These are phyloP conservation scores for Claviceps sp. DNA, from an alignment of 2,329 filamentous ascomycete species.

Conservation along the genomic window DNA sequence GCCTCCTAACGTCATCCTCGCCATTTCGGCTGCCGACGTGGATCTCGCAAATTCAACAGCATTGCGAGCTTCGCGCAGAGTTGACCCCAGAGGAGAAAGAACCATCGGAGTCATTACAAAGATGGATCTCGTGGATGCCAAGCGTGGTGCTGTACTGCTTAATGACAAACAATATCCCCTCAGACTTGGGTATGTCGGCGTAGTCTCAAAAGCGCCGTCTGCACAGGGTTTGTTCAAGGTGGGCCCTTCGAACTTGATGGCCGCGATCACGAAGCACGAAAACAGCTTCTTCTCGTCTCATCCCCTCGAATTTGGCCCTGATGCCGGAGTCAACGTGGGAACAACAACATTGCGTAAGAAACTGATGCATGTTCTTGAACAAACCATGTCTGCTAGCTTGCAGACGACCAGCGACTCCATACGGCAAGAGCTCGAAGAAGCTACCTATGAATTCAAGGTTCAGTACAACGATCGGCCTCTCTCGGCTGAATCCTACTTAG, in stretches of 20 bases:
- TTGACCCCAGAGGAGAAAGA: slow-evolving; percentile 86
- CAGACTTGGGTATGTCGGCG: slow-evolving; percentile 89
- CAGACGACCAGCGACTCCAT: slow-evolving; percentile 86
- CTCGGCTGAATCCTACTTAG: slow-evolving; percentile 90
- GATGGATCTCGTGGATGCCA: slow-evolving; percentile 90
- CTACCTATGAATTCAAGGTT: slow-evolving; percentile 97
- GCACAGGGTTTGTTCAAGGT: slow-evolving; percentile 68
- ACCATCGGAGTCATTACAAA: slow-evolving; percentile 99
- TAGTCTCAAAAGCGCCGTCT: slow-evolving; percentile 70
- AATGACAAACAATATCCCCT: slow-evolving; percentile 87
- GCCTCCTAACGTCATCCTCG: slow-evolving; percentile 86
- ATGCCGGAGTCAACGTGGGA: slow-evolving; percentile 62
- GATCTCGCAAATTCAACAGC: slow-evolving; percentile 95
- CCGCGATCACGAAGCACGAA: slow-evolving; percentile 77
- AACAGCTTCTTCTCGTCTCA: slow-evolving; percentile 76
- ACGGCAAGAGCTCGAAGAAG: slow-evolving; percentile 87
- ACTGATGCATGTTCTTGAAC: slow-evolving; percentile 90
- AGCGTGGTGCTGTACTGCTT: slow-evolving; percentile 64
- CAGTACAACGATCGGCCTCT: slow-evolving; percentile 96
- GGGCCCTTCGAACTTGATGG: slow-evolving; percentile 65
- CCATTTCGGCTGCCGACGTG: slow-evolving; percentile 94
- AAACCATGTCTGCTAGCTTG: slow-evolving; percentile 90
- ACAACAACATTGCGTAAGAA: slow-evolving; percentile 84
- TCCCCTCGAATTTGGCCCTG: slow-evolving; percentile 62
- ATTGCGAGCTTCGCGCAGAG: slow-evolving; percentile 73